Evolutionary conservation across 805 yeast species (phyloP).

Genomic region (Wickerhamomyces xylosicus): DNA sequence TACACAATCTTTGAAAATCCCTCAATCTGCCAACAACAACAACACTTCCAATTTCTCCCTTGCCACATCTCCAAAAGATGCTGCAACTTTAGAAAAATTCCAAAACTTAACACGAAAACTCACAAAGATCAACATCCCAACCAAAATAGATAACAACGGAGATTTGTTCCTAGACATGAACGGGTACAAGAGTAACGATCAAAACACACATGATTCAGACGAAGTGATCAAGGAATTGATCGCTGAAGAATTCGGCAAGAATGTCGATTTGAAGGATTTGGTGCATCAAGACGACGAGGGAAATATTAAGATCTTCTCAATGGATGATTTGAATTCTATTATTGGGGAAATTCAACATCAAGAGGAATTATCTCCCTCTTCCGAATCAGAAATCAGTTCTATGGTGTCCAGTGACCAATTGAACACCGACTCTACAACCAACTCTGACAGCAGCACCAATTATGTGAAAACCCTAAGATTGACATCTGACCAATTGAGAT

Average conservation of each 20-base stretch:
- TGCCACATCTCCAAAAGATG: constrained; percentile 20
- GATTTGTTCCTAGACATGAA: constrained; percentile 88
- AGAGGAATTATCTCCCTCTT: background rate
- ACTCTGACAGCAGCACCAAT: constrained; percentile 18
- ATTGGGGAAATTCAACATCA: background rate
- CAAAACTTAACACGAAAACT: constrained; percentile 54
- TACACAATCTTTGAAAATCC: background rate
- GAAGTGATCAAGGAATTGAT: constrained; percentile 62
- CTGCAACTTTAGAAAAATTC: constrained; percentile 46
- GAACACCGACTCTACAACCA: constrained; percentile 1
- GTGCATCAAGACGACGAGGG: constrained; percentile 57
- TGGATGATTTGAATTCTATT: constrained; percentile 14
- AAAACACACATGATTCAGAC: constrained; percentile 69
- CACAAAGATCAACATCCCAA: constrained; percentile 70
- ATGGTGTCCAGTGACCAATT: constrained; percentile 1
- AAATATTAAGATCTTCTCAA: constrained; percentile 44
- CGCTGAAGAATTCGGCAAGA: constrained; percentile 61
- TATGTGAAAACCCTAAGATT: constrained; percentile 83
- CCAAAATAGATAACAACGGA: constrained; percentile 81
- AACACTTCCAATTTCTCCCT: background rate
- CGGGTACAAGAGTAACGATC: constrained; percentile 85
- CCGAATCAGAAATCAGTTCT: constrained; percentile 2
- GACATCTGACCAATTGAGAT: constrained; percentile 80
- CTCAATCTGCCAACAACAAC: background rate
- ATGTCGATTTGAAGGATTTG: constrained; percentile 33